Percentiles rank a stretch among this genome's conserved stretches.
Evolutionary conservation across 1,139 yeast genomes (phyloP).

Genomic region (Wickerhamomyces sp.): DNA sequence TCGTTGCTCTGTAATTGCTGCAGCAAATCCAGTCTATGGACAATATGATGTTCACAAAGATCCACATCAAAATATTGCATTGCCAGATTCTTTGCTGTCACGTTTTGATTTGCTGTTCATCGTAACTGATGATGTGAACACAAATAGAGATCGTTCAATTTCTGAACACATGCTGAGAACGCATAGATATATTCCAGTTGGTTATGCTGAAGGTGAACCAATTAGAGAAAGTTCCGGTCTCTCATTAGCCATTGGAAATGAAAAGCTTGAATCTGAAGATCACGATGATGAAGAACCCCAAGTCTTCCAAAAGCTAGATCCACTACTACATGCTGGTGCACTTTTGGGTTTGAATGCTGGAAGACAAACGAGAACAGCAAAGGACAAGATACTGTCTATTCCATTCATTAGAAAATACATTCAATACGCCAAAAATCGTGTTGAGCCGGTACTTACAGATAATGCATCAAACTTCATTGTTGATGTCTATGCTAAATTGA

Average conservation of each 20-base stretch:
- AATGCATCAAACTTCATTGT: constrained; percentile 82
- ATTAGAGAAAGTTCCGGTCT: constrained; percentile 70
- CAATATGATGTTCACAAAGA: constrained; percentile 95
- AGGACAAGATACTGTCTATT: constrained; percentile 67
- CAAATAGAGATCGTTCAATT: constrained; percentile 76
- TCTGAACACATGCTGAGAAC: constrained; percentile 94
- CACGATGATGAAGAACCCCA: constrained; percentile 32
- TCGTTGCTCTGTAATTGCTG: constrained; percentile 95
- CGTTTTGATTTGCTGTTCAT: constrained; percentile 95
- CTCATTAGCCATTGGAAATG: constrained; percentile 78
- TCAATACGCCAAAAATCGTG: constrained; percentile 89
- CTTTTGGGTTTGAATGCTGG: constrained; percentile 27
- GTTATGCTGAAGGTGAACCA: constrained; percentile 91
- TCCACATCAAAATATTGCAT: constrained; percentile 93
- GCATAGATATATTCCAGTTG: constrained; percentile 88
- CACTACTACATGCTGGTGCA: constrained; percentile 80
- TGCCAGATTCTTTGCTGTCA: constrained; percentile 92
- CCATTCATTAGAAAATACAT: constrained; percentile 87
- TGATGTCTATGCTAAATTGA: constrained; percentile 67
- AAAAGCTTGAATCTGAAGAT: constrained; percentile 25
- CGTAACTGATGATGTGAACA: constrained; percentile 92
- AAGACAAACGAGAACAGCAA: constrained; percentile 34
- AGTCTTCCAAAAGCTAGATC: constrained; percentile 78
- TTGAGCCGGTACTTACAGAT: constrained; percentile 74
- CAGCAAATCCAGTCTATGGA: constrained; percentile 97